Evolutionary conservation across 352 stramenopile species (phyloP), one percentile per base, ranked within the genome.

Genomic region (Pythium diclinum): DNA sequence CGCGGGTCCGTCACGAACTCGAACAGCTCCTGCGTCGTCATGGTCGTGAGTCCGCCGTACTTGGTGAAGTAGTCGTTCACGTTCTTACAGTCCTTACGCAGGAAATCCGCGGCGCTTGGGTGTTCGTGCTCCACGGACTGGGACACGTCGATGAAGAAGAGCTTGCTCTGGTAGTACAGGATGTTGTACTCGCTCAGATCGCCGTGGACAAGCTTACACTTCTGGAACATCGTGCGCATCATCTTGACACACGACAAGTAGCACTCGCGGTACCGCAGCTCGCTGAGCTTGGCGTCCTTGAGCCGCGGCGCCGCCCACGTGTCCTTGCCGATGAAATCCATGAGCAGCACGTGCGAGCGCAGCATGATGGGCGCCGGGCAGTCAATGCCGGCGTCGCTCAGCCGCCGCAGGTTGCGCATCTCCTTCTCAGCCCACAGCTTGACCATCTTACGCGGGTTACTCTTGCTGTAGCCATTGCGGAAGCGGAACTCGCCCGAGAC

Each of bases 401-500:
- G 87, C 0, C 97, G 85, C 19, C 92, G 89, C 56, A 99, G 91
- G 71, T 99, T 99, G 48, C 97, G 85, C 85, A 99, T 97, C 81
- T 99, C 97, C 76, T 99, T 99, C 78, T 99, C 97, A 6, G 97
- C 97, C 97, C 97, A 99, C 21, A 99, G 83, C 74, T 99, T 99
- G 65, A 99, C 97, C 97, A 99, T 99, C 79, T 99, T 99, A 46
- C 97, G 91, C 11, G 97, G 97, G 79, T 99, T 99, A 59, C 78
- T 87, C 75, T 92, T 91, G 60, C 91, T 98, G 77, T 99, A 99
- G 49, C 97, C 97, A 56, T 98, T 90, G 28, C 95, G 81, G 81
- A 98, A 99, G 71, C 97, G 91, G 78, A 99, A 98, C 81, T 99
- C 97, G 65, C 97, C 97, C 7, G 86, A 91, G 7, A 99, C 97